Evolutionary conservation across 768 basidiomycete species (phyloP).

Genomic region (Suillus subaureus): DNA sequence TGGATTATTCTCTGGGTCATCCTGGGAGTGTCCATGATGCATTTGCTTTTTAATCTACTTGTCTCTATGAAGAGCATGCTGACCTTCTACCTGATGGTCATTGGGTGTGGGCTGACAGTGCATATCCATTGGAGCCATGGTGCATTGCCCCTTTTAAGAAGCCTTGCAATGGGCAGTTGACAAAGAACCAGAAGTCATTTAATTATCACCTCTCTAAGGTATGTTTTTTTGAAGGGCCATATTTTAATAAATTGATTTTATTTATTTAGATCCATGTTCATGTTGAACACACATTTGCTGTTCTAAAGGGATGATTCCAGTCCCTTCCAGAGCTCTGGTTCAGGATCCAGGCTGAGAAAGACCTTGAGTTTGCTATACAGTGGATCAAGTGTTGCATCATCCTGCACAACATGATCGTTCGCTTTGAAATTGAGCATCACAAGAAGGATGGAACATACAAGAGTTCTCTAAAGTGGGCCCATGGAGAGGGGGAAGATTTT

Average conservation of each 20-base stretch:
- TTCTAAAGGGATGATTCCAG: constrained; percentile 6
- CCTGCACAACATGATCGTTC: constrained; percentile 7
- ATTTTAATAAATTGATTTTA: constrained; percentile 2
- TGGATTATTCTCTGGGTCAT: background rate
- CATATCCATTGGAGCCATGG: constrained; percentile 3
- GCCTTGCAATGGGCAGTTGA: background rate
- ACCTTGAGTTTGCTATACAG: background rate
- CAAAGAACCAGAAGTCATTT: background rate
- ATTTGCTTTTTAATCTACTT: background rate
- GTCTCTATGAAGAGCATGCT: background rate
- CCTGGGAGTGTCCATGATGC: background rate
- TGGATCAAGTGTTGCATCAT: background rate
- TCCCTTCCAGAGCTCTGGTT: background rate
- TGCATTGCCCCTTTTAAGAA: constrained; percentile 18
- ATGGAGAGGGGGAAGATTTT: no score
- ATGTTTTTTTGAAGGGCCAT: background rate
- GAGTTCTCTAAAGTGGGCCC: no score
- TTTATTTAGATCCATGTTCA: background rate
- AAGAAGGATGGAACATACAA: background rate
- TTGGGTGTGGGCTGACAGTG: constrained; percentile 7
- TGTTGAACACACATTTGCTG: constrained; percentile 10
- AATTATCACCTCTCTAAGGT: constrained; percentile 7
- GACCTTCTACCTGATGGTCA: background rate
- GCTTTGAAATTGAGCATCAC: background rate
- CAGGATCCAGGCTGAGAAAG: background rate